phyloP scores from a whole-genome alignment of 2,329 filamentous ascomycete genomes.

The Pseudonectria buxi region DNA sequence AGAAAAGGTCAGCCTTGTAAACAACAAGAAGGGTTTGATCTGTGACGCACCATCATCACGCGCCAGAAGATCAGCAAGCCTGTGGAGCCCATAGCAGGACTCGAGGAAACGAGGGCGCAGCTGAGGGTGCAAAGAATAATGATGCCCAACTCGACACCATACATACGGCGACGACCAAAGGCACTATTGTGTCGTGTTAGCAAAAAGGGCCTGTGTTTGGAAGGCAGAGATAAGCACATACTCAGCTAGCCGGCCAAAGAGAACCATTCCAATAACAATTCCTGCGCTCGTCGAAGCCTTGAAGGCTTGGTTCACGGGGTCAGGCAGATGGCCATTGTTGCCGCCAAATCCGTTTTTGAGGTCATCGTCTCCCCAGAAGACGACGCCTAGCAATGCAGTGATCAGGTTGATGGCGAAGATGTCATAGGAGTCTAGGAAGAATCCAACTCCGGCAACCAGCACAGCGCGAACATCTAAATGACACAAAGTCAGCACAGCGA shows the following conservation, averaged over 20 bases:
- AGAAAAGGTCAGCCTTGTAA: slow-evolving; percentile 8
- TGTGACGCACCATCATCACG: slow-evolving; percentile 55
- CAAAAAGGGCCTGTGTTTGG: slow-evolving; percentile 1
- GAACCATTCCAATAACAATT: slow-evolving; percentile 69
- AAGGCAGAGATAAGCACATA: slow-evolving; percentile 15
- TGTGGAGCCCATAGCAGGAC: slow-evolving; percentile 51
- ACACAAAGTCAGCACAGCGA: slow-evolving; percentile 5
- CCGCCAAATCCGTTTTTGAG: slow-evolving; percentile 40
- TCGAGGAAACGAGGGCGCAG: slow-evolving; percentile 56
- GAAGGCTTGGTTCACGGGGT: slow-evolving; percentile 62
- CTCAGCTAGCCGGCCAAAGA: slow-evolving; percentile 74
- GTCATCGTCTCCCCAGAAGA: slow-evolving; percentile 57
- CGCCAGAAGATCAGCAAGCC: slow-evolving; percentile 68
- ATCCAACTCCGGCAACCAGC: slow-evolving; percentile 71
- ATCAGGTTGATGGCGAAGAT: slow-evolving; percentile 77
- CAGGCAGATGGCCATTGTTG: slow-evolving; percentile 53
- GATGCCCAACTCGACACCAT: slow-evolving; percentile 68
- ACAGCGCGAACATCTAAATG: slow-evolving; percentile 58
- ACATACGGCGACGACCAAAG: slow-evolving; percentile 74
- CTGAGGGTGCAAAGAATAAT: slow-evolving; percentile 66
- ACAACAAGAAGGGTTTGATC: background rate
- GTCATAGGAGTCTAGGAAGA: slow-evolving; percentile 77
- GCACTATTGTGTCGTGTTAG: slow-evolving; percentile 29
- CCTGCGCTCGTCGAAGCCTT: slow-evolving; percentile 77
- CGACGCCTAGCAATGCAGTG: slow-evolving; percentile 64